These are phyloP conservation scores for Cochlearia excelsa DNA, from an alignment of 345 rosid genomes.

Conservation along the genomic window DNA sequence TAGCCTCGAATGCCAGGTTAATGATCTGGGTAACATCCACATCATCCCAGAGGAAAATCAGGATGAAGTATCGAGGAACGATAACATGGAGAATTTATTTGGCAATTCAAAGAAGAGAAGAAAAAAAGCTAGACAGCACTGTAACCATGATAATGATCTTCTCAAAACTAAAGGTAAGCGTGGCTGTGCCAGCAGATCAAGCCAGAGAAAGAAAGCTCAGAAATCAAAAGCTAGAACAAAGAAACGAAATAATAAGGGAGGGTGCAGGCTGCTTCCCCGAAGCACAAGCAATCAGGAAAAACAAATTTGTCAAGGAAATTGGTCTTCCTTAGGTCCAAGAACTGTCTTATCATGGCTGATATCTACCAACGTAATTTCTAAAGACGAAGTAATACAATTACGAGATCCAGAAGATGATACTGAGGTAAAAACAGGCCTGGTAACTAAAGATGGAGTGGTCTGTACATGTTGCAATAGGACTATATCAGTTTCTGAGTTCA, in stretches of 20 bases:
- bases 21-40: conserved; percentile 27
- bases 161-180: conserved; percentile 49
- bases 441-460: conserved; percentile 64
- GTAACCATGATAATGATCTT: conserved; percentile 60
- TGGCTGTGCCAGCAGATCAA: conserved; percentile 37
- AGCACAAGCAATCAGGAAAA: conserved; percentile 49
- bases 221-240: conserved; percentile 47
- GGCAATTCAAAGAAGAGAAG: conserved; percentile 38
- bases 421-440: conserved; percentile 69
- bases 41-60: conserved; percentile 37
- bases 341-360: conserved; percentile 82
- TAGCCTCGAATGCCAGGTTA: conserved; percentile 34
- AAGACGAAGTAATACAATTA: conserved; percentile 71
- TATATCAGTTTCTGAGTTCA: conserved; percentile 70
- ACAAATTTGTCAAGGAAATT: conserved; percentile 40
- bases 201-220: conserved; percentile 45
- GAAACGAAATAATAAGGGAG: conserved; percentile 48
- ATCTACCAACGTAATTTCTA: conserved; percentile 51
- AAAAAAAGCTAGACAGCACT: conserved; percentile 47
- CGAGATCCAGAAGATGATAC: conserved; percentile 59
- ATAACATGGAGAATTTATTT: conserved; percentile 34
- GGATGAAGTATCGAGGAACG: conserved; percentile 35
- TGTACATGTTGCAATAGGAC: conserved; percentile 71
- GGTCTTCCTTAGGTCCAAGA: conserved; percentile 53
- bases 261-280: conserved; percentile 67